phyloP scores from a whole-genome alignment of 1,139 yeast genomes.

The Suhomyces bribrorum region DNA sequence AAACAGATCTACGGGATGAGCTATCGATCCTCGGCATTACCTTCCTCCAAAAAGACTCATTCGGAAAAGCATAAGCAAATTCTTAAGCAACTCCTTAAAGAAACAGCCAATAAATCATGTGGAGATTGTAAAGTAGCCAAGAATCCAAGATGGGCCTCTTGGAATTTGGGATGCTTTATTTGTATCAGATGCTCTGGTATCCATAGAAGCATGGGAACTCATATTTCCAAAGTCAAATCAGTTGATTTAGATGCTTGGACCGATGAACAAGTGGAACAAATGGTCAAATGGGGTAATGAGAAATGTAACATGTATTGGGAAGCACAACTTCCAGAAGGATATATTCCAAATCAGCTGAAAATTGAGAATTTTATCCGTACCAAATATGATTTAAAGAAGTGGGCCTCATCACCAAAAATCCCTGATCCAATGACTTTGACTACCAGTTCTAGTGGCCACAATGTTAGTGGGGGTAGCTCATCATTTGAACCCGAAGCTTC shows the following conservation, averaged over 20 bases:
- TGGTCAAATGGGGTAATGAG: constrained; percentile 86
- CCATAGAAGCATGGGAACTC: constrained; percentile 94
- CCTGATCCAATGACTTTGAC: constrained; percentile 59
- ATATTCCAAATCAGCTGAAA: constrained; percentile 82
- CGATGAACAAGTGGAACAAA: constrained; percentile 80
- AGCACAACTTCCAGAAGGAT: constrained; percentile 64
- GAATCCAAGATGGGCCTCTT: constrained; percentile 97
- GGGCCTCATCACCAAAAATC: constrained; percentile 57
- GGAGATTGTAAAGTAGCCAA: constrained; percentile 89
- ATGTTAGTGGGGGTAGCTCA: too few relatives aligned
- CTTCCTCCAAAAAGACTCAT: constrained; percentile 46
- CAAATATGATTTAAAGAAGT: constrained; percentile 85
- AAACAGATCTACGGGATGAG: too few relatives aligned
- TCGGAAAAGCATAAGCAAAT: constrained; percentile 65
- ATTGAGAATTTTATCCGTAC: constrained; percentile 88
- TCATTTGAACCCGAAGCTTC: too few relatives aligned
- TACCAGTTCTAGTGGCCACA: too few relatives aligned
- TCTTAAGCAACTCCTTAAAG: constrained; percentile 70
- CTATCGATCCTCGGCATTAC: constrained; percentile 27
- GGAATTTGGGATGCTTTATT: constrained; percentile 90
- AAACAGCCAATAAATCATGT: constrained; percentile 73
- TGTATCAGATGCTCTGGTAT: constrained; percentile 94
- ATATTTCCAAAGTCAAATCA: constrained; percentile 80
- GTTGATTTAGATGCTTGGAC: constrained; percentile 97
- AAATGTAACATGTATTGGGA: constrained; percentile 85